phyloP scores from a whole-genome alignment of 2,329 filamentous ascomycete genomes.

The Lachnellula willkommii region DNA sequence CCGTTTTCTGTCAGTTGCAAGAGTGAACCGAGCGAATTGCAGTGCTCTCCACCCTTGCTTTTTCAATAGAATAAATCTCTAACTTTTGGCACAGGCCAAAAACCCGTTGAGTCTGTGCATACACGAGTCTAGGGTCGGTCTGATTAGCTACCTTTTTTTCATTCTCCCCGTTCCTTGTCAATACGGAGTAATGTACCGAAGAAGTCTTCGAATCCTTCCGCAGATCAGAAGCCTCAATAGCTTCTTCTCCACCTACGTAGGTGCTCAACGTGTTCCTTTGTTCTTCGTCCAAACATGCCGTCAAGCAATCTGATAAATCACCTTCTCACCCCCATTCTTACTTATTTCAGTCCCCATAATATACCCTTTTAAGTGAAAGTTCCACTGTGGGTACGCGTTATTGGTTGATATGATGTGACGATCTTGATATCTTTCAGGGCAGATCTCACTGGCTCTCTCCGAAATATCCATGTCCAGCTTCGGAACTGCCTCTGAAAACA shows the following conservation, averaged over 20 bases:
- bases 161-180: neutral
- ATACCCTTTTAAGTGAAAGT: neutral
- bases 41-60: too few relatives aligned
- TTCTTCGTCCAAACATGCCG: too few relatives aligned
- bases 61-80: neutral
- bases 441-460: neutral
- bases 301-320: neutral
- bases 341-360: neutral
- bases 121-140: too few relatives aligned
- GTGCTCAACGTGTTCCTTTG: too few relatives aligned
- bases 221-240: neutral
- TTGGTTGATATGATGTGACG: neutral
- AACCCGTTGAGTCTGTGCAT: too few relatives aligned
- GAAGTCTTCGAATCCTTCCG: neutral
- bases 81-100: neutral
- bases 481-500: neutral
- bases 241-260: too few relatives aligned
- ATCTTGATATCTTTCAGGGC: neutral
- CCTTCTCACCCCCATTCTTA: neutral
- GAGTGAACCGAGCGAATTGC: neutral
- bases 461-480: neutral
- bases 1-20: neutral
- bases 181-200: neutral
- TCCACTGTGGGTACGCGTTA: too few relatives aligned
- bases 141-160: neutral